These are phyloP conservation scores for Arthrinium puccinioides DNA, from an alignment of 2,329 filamentous ascomycete genomes.

Conservation along the genomic window DNA sequence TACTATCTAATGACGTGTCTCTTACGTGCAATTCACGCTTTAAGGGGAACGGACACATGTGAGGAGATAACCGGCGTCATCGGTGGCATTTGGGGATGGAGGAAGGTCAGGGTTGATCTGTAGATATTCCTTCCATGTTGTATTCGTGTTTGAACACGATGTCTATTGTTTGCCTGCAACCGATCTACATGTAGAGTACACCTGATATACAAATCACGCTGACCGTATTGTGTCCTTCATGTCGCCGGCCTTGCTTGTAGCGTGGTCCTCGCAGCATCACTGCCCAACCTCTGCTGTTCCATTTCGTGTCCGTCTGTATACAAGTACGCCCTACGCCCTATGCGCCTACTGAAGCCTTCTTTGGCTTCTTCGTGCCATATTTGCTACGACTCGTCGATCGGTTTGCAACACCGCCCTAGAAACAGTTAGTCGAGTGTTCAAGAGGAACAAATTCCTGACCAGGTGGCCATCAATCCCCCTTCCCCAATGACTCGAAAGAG, in stretches of 20 bases:
- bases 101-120: background rate
- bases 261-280: background rate
- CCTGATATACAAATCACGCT: background rate
- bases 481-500: background rate
- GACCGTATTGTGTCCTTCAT: background rate
- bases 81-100: background rate
- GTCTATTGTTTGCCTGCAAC: too few relatives aligned
- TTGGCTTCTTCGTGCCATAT: conserved; percentile 98
- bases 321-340: too few relatives aligned
- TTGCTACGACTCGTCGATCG: conserved; percentile 83
- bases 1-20: conserved; percentile 1
- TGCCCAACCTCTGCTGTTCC: background rate
- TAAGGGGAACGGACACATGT: conserved; percentile 3
- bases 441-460: background rate
- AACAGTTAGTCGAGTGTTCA: too few relatives aligned
- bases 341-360: conserved; percentile 58
- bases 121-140: conserved; percentile 2
- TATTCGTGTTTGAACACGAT: too few relatives aligned
- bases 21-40: background rate
- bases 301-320: too few relatives aligned
- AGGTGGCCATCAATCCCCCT: too few relatives aligned
- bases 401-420: conserved; percentile 81
- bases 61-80: conserved; percentile 3
- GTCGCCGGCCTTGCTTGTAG: background rate
- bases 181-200: conserved; percentile 1